Percentiles rank a stretch among this genome's conserved stretches.
phyloP scores from a whole-genome alignment of 345 rosid genomes.

The Salix suchowensis region DNA sequence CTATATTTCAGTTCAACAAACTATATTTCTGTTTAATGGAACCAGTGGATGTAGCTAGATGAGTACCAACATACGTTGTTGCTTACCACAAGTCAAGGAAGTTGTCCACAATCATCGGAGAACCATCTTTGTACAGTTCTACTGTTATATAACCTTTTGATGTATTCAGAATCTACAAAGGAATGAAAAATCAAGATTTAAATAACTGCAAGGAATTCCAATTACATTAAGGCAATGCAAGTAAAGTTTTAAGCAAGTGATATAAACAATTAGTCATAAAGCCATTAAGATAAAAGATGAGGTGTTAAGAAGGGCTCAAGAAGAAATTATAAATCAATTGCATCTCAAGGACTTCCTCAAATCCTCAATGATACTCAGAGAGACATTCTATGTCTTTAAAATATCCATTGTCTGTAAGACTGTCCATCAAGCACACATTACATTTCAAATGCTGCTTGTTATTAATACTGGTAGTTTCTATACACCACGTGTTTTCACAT shows the following conservation, averaged over 20 bases:
- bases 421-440: not conserved
- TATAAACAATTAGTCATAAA: not conserved
- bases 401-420: not conserved
- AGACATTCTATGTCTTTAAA: not conserved
- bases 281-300: not conserved
- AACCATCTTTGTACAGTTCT: conserved; percentile 65
- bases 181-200: conserved; percentile 5
- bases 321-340: not conserved
- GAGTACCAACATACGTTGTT: not conserved
- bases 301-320: not conserved
- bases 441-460: not conserved
- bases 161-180: conserved; percentile 64
- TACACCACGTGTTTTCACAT: not conserved
- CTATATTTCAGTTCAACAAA: not conserved
- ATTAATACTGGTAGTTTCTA: not conserved
- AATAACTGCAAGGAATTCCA: not conserved
- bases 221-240: not conserved
- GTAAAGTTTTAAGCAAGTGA: not conserved
- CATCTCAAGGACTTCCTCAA: not conserved
- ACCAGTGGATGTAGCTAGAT: not conserved
- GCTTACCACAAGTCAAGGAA: conserved; percentile 71
- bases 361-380: not conserved
- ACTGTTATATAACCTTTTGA: conserved; percentile 64
- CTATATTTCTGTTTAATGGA: not conserved
- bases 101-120: conserved; percentile 74